phyloP scores from a whole-genome alignment of 1,284 basidiomycete genomes.

The Vanrija humicola region DNA sequence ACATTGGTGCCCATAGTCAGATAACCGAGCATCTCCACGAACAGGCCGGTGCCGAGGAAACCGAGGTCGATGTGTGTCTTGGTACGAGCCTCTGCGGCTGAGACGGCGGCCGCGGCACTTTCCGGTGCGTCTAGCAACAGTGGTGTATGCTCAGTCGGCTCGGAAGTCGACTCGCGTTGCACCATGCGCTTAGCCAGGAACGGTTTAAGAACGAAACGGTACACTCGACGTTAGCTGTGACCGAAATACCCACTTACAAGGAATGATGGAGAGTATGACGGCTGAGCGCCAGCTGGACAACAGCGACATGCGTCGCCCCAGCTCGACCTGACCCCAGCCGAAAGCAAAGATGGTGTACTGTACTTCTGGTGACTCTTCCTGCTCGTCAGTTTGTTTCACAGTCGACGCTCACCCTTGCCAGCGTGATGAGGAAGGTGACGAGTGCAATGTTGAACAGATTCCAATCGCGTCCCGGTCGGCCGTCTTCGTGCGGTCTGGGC shows the following conservation, averaged over 20 bases:
- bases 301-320: not conserved
- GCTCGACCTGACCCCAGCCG: slow-evolving; percentile 1
- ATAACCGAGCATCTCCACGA: not conserved
- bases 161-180: not conserved
- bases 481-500: no score
- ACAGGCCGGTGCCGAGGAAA: not conserved
- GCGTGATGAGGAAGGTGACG: not conserved
- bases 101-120: not conserved
- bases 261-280: not conserved
- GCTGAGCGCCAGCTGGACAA: not conserved
- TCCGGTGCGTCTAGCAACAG: not conserved
- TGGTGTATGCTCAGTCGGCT: not conserved
- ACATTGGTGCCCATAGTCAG: not conserved
- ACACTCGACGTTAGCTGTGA: not conserved
- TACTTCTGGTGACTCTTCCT: not conserved
- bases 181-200: not conserved
- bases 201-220: not conserved
- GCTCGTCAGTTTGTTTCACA: not conserved
- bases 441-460: no score
- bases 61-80: not conserved
- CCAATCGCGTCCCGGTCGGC: no score
- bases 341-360: slow-evolving; percentile 1
- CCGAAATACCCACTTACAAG: not conserved
- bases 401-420: not conserved
- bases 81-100: not conserved